These are phyloP conservation scores for Vitis hybrid DNA, from an alignment of 177 flowering plant species.

Conservation along the genomic window DNA sequence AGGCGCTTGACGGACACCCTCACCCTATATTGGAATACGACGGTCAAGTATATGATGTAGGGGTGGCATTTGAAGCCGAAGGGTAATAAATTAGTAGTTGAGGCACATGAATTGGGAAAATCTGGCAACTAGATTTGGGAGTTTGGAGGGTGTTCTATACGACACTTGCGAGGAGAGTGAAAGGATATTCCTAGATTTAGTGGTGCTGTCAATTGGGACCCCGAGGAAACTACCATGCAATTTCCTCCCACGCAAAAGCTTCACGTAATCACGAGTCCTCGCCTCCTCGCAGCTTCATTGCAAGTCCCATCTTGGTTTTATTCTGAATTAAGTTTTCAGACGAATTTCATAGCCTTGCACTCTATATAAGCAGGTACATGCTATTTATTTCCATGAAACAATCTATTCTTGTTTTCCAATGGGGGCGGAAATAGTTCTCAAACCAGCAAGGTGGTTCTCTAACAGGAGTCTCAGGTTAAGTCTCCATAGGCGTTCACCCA, in stretches of 20 bases:
- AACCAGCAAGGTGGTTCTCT: constrained; percentile 21
- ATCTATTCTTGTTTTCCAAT: background rate
- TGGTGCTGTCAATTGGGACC: constrained; percentile 14
- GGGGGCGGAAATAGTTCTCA: constrained; percentile 7
- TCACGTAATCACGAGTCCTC: too few relatives aligned
- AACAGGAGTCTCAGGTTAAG: constrained; percentile 20
- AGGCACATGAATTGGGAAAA: too few relatives aligned
- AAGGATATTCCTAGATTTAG: too few relatives aligned
- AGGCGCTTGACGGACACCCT: too few relatives aligned
- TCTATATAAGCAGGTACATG: background rate
- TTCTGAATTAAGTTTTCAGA: background rate
- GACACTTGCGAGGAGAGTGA: too few relatives aligned
- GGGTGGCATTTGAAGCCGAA: too few relatives aligned
- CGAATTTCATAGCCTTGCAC: background rate
- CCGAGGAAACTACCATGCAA: constrained; percentile 37
- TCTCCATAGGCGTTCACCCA: constrained; percentile 11
- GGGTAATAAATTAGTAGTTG: too few relatives aligned
- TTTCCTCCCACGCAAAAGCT: constrained; percentile 17
- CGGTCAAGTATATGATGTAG: too few relatives aligned
- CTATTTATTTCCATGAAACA: background rate
- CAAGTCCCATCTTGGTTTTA: background rate
- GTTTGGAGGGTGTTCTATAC: too few relatives aligned
- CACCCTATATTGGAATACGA: too few relatives aligned
- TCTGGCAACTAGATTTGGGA: too few relatives aligned
- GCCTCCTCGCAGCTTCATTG: background rate